Percentiles rank a stretch among this genome's conserved stretches.
These are phyloP conservation scores for Wickerhamomyces sp. DNA, from an alignment of 1,139 yeast species.

Conservation along the genomic window DNA sequence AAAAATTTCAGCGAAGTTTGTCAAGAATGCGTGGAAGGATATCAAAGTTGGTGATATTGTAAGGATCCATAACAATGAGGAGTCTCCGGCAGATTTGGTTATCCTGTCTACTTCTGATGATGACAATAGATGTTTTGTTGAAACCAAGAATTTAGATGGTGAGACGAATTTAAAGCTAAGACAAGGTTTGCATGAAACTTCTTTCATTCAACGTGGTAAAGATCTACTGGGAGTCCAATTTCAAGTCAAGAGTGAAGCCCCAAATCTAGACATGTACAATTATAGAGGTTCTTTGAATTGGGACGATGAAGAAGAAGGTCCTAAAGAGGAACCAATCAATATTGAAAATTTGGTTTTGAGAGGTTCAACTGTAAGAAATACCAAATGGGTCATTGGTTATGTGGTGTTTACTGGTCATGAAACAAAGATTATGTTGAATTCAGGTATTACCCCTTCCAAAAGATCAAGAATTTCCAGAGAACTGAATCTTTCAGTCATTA, in stretches of 20 bases:
- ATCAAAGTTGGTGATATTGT: constrained; percentile 87
- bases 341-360: constrained; percentile 79
- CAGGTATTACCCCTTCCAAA: constrained; percentile 92
- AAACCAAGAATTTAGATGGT: constrained; percentile 94
- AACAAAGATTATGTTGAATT: constrained; percentile 87
- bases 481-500: constrained; percentile 72
- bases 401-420: constrained; percentile 91
- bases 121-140: constrained; percentile 90
- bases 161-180: constrained; percentile 88
- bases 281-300: constrained; percentile 61
- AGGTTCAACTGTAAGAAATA: constrained; percentile 86
- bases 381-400: constrained; percentile 89
- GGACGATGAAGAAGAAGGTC: constrained; percentile 38
- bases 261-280: constrained; percentile 77
- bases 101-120: constrained; percentile 77
- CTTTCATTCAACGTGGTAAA: constrained; percentile 54
- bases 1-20: constrained; percentile 37
- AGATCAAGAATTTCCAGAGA: constrained; percentile 78
- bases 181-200: constrained; percentile 68
- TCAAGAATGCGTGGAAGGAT: constrained; percentile 79
- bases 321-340: constrained; percentile 62
- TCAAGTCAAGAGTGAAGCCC: constrained; percentile 89
- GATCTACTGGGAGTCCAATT: constrained; percentile 74
- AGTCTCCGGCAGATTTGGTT: constrained; percentile 87
- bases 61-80: constrained; percentile 80